Conservation (phyloP, 73 alveolate species). For the Durusdinium trenchii region DNA sequence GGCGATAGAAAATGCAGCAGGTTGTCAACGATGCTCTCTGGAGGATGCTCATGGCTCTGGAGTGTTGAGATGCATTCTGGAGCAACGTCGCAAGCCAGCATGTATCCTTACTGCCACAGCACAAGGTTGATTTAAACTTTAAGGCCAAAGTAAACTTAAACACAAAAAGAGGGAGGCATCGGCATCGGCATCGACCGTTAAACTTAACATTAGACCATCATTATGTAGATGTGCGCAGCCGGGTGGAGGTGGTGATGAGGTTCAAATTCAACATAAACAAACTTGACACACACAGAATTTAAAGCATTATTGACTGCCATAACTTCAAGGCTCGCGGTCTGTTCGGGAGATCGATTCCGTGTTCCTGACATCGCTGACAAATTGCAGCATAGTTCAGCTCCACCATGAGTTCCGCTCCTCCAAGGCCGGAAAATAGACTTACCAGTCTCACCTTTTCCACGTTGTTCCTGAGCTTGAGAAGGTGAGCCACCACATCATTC, state of each 20-base stretch:
- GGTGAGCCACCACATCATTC: too few species aligned
- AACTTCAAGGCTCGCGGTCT: not conserved
- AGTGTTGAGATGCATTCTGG: not conserved
- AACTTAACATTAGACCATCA: not conserved
- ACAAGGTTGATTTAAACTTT: not conserved
- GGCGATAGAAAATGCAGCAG: conserved; percentile 2
- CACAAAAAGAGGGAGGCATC: not conserved
- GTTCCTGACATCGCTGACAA: not conserved
- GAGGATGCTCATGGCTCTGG: not conserved
- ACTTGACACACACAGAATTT: too few species aligned
- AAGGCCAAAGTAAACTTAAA: not conserved
- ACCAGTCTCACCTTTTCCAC: not conserved
- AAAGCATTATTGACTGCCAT: too few species aligned
- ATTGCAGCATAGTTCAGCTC: not conserved
- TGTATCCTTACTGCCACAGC: not conserved
- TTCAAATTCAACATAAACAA: not conserved
- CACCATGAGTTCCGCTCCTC: not conserved
- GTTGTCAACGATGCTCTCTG: not conserved
- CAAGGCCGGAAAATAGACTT: not conserved
- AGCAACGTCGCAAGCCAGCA: not conserved
- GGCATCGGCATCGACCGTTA: not conserved
- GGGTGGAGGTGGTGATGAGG: too few species aligned
- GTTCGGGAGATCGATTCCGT: not conserved
- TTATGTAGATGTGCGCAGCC: too few species aligned
- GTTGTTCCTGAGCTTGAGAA: not conserved